Conservation (phyloP, 331 rosid species). For the Rhamnella rubrinervis region DNA sequence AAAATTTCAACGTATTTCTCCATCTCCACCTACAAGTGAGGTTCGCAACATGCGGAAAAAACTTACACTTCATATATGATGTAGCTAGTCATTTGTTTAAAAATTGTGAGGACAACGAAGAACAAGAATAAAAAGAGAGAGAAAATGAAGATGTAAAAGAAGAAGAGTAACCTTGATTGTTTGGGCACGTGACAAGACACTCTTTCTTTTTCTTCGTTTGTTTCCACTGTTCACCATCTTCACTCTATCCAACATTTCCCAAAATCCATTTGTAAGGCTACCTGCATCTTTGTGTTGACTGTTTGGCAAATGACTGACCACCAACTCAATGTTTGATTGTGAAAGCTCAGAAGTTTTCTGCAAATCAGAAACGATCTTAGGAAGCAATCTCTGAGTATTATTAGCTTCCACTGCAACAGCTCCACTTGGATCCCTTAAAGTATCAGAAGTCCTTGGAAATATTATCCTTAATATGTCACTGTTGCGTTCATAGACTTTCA, state of each 20-base stretch:
- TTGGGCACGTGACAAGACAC: background rate
- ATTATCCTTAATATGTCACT: slow-evolving; percentile 17
- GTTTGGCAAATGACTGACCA: background rate
- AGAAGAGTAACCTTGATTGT: slow-evolving; percentile 12
- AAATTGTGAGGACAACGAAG: no score
- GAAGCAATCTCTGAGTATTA: background rate
- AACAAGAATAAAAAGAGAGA: no score
- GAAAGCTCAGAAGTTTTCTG: background rate
- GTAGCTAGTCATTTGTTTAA: no score
- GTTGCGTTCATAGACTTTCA: slow-evolving; percentile 12
- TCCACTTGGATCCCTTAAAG: background rate
- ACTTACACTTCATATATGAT: no score
- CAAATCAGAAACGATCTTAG: background rate
- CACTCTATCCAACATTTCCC: slow-evolving; percentile 14
- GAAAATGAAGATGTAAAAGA: background rate
- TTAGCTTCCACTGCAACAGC: background rate
- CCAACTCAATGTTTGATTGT: background rate
- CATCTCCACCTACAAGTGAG: slow-evolving; percentile 12
- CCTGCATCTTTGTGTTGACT: background rate
- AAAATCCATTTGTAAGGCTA: background rate
- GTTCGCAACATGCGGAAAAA: no score
- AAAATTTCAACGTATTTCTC: slow-evolving; percentile 6
- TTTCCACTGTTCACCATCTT: background rate
- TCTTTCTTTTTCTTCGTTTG: background rate
- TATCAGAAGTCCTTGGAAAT: slow-evolving; percentile 20